A percentile compares a stretch with the other conserved stretches of the same genome.
These are phyloP conservation scores for Dactylella cylindrospora DNA, from an alignment of 2,329 filamentous ascomycete species.

Conservation along the genomic window DNA sequence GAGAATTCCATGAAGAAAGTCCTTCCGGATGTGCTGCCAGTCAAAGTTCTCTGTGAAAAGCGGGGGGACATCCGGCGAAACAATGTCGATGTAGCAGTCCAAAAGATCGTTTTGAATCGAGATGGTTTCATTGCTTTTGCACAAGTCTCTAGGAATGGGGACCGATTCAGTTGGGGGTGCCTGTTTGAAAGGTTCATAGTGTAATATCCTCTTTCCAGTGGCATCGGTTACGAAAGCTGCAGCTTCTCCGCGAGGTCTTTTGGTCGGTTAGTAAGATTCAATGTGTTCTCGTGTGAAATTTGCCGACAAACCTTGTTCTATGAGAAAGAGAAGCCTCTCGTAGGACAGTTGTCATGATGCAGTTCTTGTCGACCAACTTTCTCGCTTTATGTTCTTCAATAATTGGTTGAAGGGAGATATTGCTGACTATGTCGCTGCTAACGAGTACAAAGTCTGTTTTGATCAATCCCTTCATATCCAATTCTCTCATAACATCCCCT, in stretches of 20 bases:
- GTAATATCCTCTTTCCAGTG: conserved; percentile 75
- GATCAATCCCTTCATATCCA: conserved; percentile 82
- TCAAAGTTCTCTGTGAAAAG: conserved; percentile 98
- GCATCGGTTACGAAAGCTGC: conserved; percentile 84
- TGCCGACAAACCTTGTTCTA: conserved; percentile 73
- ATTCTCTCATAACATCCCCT: conserved; percentile 90
- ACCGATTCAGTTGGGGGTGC: conserved; percentile 66
- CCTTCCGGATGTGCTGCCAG: conserved; percentile 83
- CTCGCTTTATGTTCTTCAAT: conserved; percentile 78
- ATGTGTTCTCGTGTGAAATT: too few relatives aligned
- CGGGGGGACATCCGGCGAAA: conserved; percentile 90
- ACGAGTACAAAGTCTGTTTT: conserved; percentile 89
- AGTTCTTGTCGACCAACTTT: conserved; percentile 80
- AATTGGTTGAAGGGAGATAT: conserved; percentile 77
- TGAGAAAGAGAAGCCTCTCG: conserved; percentile 74
- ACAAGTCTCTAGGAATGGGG: conserved; percentile 74
- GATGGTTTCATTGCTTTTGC: conserved; percentile 72
- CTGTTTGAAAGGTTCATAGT: conserved; percentile 88
- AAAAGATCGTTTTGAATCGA: conserved; percentile 85
- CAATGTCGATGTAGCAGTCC: conserved; percentile 94
- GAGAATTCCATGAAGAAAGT: conserved; percentile 86
- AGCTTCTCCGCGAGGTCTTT: conserved; percentile 45
- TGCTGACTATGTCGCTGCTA: conserved; percentile 88
- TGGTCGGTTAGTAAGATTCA: too few relatives aligned
- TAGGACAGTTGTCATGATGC: conserved; percentile 95